Base-by-base conservation (phyloP, 306 rosid species). In the Malus sylvestris region DNA sequence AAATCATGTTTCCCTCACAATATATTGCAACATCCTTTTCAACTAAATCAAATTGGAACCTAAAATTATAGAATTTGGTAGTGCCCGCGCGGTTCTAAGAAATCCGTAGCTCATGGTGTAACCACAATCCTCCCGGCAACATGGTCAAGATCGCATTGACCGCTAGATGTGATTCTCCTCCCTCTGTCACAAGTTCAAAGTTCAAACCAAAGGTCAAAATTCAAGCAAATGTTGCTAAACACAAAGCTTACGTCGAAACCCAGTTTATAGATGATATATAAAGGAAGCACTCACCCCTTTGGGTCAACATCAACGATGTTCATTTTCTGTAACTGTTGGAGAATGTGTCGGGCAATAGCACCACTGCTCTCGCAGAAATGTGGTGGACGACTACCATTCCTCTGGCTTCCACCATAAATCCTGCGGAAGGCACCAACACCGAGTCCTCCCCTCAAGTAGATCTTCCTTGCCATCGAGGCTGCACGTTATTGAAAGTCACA, bases 381-480 rank as follows among this genome's bases (percentile, higher is more conserved):
- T 5, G 87, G 91, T 2, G 91, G 91, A n/a, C 91, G 88, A 49
- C 91, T 87, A 49, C 91, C 91, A 23, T 87, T 87, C 81, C 91
- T 80, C 82, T 87, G 40, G 79, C 88, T 87, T 18, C 91, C 91
- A 40, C 91, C 91, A 12, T 87, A 87, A 46, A 87, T 87, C 74
- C 91, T 74, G 35, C 71, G 72, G 71, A 87, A 87, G 51, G 88
- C 88, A 60, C 91, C 91, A 42, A 87, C 91, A 23, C 91, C 91
- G 15, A 87, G 87, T 20, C 91, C 91, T 9, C 91, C 91, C 85
- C 91, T 83, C 84, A 87, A 70, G 82, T 87, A 87, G 63, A 87
- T 83, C 77, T 87, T 87, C 82, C 91, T 82, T n/a, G 91, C 91
- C 83, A 87, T 85, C 80, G 87, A 83, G 33, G 91, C 91, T 87